Base-by-base conservation (phyloP, 1,284 basidiomycete species). In the Austroboletus novae-zelandiae region DNA sequence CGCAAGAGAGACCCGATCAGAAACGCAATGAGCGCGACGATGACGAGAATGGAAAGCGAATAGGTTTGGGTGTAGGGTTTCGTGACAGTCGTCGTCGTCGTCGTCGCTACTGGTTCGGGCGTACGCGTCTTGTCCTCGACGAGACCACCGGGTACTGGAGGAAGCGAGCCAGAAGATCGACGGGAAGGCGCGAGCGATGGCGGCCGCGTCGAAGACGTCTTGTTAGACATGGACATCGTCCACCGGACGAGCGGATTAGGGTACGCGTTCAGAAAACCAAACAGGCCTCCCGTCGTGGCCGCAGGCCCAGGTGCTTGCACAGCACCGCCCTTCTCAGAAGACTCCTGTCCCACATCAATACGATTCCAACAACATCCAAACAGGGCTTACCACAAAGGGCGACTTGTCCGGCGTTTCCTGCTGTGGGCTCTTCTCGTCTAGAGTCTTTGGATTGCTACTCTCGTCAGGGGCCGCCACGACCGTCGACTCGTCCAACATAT, bases 1-100 rank as follows among this genome's bases (percentile, higher is more conserved):
- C 96, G 81, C 54, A 96, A 70, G 44, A 99, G 74, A 11, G 91
- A 95, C 34, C 96, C 96, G 55, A 98, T 76, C 56, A 99, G 74
- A 70, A 98, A 95, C 34, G 91, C 89, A 55, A 96, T 89, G 55
- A 98, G 67, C 41, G 86, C 92, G 15, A 89, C 81, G 51, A 95
- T 74, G 55, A 98, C 66, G 48, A 96, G 69, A 39, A 80, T 83
- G 46, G 83, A 83, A 56, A 86, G 57, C 43, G 78, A 69, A 58
- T 75, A 80, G 42, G 47, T 57, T 40, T 54, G 54, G 3, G 50
- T 25, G 25, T 44, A 42, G 27, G 48, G 40, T 42, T 51, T 11
- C 11, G 42, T 10, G 11, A 42, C 30, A 2, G 49, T 32, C 14
- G 48, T 40, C 4, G 44, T 23, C 17, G 14, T 37, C 9, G 45